Base-by-base conservation (phyloP, 805 yeast genomes). In the Suhomyces faveliae region DNA sequence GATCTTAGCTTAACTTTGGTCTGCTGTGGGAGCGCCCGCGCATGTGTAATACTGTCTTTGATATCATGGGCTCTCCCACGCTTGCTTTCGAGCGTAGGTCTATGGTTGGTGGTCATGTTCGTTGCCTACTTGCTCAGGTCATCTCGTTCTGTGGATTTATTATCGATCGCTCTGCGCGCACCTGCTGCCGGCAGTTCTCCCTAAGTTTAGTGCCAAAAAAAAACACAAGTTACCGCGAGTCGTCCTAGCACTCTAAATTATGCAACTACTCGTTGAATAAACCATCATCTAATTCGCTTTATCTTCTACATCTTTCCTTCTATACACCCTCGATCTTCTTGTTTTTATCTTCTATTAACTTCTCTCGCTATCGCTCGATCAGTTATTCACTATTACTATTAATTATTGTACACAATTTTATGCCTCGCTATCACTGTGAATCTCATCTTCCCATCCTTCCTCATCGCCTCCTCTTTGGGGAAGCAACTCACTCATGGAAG, bases 391-490 rank as follows among this genome's bases (percentile, higher is more conserved):
- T n/a, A n/a, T n/a, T n/a, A n/a, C n/a, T n/a, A n/a, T n/a, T n/a
- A n/a, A n/a, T n/a, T n/a, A n/a, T 17, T 12, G 21, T 33, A 33
- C 21, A 15, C 24, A 15, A 37, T 37, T 37, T 19, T 20, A 37
- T 37, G 40, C 40, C 24, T 40, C 47, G 7, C 25, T 27, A 10
- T 46, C 49, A 15, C 46, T 27, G 35, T 61, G 67, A 41, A 80
- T 75, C 54, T 78, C 80, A 39, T 70, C 72, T 52, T 80, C 84
- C 84, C 84, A 79, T 45, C 75, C 76, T 50, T 67, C 79, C 56
- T 67, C 73, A 50, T 64, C 70, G 43, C 54, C 69, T 17, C 51
- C 49, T 60, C 58, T 63, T 51, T 59, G 63, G 12, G 76, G 77
- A 43, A 69, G 54, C 47, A 68, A 59, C 43, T 65, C 71, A 46